phyloP scores from a whole-genome alignment of 2,329 filamentous ascomycete genomes.

The Cercospora sojina region DNA sequence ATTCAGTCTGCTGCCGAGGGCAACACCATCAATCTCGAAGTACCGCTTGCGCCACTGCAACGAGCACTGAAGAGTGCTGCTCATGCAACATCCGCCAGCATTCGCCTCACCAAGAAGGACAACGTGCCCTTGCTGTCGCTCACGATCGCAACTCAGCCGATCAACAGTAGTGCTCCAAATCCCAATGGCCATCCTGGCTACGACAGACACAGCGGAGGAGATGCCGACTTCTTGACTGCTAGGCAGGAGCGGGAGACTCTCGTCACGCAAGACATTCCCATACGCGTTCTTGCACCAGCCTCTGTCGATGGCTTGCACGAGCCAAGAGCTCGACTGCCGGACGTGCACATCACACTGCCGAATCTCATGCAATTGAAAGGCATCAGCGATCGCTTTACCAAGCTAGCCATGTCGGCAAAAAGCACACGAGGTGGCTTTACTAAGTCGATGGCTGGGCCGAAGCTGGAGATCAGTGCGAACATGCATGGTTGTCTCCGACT shows the following conservation, averaged over 20 bases:
- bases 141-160: slow-evolving; percentile 78
- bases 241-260: slow-evolving; percentile 79
- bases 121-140: slow-evolving; percentile 81
- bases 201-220: slow-evolving; percentile 30
- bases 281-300: slow-evolving; percentile 79
- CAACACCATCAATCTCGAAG: slow-evolving; percentile 95
- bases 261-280: slow-evolving; percentile 94
- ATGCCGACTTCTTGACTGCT: slow-evolving; percentile 47
- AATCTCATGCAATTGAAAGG: slow-evolving; percentile 84
- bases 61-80: slow-evolving; percentile 88
- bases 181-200: slow-evolving; percentile 27
- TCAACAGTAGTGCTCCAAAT: slow-evolving; percentile 50
- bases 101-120: slow-evolving; percentile 91
- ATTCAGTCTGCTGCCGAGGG: slow-evolving; percentile 78
- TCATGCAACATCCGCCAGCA: slow-evolving; percentile 74
- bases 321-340: slow-evolving; percentile 83
- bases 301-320: slow-evolving; percentile 93
- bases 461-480: slow-evolving; percentile 85
- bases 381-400: slow-evolving; percentile 93
- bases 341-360: slow-evolving; percentile 90
- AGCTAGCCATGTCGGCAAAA: slow-evolving; percentile 61
- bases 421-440: slow-evolving; percentile 37
- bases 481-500: slow-evolving; percentile 87
- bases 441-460: slow-evolving; percentile 48
- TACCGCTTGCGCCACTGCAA: slow-evolving; percentile 82